phyloP scores from a whole-genome alignment of 2,329 filamentous ascomycete species.

The Rutstroemia sp. region DNA sequence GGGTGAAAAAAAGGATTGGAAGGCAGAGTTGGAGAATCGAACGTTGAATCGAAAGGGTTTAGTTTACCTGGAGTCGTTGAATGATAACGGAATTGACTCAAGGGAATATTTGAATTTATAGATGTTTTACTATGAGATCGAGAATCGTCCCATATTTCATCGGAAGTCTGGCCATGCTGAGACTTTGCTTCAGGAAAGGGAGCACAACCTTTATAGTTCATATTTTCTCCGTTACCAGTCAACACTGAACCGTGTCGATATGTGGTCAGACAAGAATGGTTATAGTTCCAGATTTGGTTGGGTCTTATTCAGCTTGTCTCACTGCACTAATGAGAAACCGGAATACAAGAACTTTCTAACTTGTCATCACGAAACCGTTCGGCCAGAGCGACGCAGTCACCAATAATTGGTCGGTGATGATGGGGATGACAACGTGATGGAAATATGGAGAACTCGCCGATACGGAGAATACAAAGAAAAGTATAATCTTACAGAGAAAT shows the following conservation, averaged over 20 bases:
- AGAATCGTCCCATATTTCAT: conserved; percentile 1
- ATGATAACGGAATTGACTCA: conserved; percentile 2
- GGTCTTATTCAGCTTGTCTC: conserved; percentile 2
- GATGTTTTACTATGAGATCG: neutral
- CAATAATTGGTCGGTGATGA: neutral
- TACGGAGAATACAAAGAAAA: conserved; percentile 6
- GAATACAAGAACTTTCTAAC: neutral
- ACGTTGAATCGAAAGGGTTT: neutral
- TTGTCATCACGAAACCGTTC: neutral
- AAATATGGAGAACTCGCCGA: conserved; percentile 7
- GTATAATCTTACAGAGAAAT: too few species aligned
- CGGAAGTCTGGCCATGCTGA: neutral
- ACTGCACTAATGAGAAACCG: neutral
- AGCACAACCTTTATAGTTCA: conserved; percentile 7
- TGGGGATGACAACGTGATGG: neutral
- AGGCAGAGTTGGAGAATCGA: neutral
- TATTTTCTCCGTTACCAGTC: neutral
- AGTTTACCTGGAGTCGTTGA: neutral
- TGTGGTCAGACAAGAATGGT: neutral
- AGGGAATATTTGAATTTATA: neutral
- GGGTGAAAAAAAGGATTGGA: neutral
- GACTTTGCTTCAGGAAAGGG: conserved; percentile 5
- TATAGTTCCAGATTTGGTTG: neutral
- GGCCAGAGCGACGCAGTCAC: too few species aligned
- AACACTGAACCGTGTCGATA: neutral